Evolutionary conservation across 2,329 filamentous ascomycete species (phyloP).

Genomic region (Arthrobotrys conoides): DNA sequence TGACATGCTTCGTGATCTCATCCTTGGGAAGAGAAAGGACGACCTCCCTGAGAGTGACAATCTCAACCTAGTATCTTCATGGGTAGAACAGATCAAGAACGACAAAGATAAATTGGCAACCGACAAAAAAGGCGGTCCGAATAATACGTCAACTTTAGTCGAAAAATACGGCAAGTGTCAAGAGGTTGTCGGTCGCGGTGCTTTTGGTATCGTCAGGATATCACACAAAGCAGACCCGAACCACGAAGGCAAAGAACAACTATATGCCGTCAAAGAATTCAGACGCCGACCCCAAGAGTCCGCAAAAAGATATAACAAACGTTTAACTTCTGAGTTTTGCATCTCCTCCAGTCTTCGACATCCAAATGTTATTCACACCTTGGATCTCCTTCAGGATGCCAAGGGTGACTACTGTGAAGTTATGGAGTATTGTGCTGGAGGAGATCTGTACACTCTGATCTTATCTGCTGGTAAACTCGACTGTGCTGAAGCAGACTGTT

Average conservation of each 20-base stretch:
- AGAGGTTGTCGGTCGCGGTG: slow-evolving; percentile 93
- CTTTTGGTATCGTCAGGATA: slow-evolving; percentile 96
- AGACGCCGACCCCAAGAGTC: slow-evolving; percentile 93
- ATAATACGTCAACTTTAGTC: slow-evolving; percentile 82
- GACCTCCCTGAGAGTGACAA: slow-evolving; percentile 77
- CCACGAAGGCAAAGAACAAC: slow-evolving; percentile 82
- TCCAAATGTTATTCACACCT: slow-evolving; percentile 97
- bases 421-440: slow-evolving; percentile 98
- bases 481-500: slow-evolving; percentile 93
- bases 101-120: slow-evolving; percentile 82
- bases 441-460: slow-evolving; percentile 93
- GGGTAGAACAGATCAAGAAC: slow-evolving; percentile 92
- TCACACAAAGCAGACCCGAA: slow-evolving; percentile 94
- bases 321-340: slow-evolving; percentile 96
- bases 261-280: slow-evolving; percentile 99
- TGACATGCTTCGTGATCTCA: slow-evolving; percentile 88
- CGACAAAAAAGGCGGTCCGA: slow-evolving; percentile 83
- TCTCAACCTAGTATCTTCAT: slow-evolving; percentile 91
- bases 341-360: slow-evolving; percentile 97
- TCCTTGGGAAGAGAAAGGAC: slow-evolving; percentile 83
- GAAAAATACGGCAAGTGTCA: slow-evolving; percentile 99
- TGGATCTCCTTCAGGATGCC: slow-evolving; percentile 93
- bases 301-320: slow-evolving; percentile 97
- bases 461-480: slow-evolving; percentile 92
- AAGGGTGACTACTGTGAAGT: slow-evolving; percentile 99